Evolutionary conservation across 139 green algal species (phyloP).

Genomic region (Micractinium conductrix): DNA sequence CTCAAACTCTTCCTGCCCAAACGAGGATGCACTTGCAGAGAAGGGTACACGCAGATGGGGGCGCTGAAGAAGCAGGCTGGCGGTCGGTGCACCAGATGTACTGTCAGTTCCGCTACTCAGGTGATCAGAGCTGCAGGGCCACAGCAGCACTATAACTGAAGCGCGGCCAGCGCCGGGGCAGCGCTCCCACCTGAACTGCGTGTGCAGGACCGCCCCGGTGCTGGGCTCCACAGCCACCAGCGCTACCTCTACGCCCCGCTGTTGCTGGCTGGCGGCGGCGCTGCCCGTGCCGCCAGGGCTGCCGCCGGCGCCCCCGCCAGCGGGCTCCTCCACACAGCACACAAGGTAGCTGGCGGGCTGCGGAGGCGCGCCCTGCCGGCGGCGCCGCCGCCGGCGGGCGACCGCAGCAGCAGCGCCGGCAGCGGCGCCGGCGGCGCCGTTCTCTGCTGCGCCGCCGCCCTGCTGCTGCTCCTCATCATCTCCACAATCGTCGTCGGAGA

Average conservation of each 20-base stretch:
- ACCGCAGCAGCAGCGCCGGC: conserved; percentile 4
- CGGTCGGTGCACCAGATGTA: no score
- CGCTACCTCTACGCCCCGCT: conserved; percentile 59
- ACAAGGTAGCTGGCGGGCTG: conserved; percentile 52
- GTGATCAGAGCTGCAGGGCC: neutral
- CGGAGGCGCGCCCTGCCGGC: conserved; percentile 9
- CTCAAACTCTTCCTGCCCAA: conserved; percentile 73
- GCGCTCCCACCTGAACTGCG: conserved; percentile 52
- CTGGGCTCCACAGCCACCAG: conserved; percentile 82
- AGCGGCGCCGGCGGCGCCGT: no score
- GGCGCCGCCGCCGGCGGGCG: neutral
- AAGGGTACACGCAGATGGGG: neutral
- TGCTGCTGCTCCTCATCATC: conserved; percentile 2
- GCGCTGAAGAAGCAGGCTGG: neutral
- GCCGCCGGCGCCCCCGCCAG: neutral
- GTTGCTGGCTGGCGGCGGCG: neutral
- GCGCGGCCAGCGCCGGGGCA: neutral
- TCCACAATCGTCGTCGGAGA: neutral
- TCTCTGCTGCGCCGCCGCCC: conserved; percentile 2
- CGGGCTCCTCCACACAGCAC: conserved; percentile 48
- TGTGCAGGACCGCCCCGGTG: conserved; percentile 75
- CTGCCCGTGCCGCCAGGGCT: neutral
- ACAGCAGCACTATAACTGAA: no score
- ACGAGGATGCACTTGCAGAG: conserved; percentile 43
- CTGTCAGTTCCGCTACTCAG: no score